These are phyloP conservation scores for Pelargonium myrrhifolium DNA, from an alignment of 441 rosid genomes.

Conservation along the genomic window DNA sequence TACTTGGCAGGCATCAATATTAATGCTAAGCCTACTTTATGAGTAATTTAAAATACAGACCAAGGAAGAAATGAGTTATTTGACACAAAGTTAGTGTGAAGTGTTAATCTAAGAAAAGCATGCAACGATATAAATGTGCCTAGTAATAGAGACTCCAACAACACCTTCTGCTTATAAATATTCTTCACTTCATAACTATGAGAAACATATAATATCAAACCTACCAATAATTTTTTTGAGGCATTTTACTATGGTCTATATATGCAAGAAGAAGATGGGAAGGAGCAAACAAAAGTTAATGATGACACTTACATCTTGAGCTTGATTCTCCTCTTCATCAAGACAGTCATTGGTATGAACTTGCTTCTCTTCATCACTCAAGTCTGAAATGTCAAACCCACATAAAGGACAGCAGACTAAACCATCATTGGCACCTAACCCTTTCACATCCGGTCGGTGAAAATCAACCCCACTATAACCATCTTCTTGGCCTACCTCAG, in stretches of 20 bases:
- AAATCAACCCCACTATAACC: conserved; percentile 10
- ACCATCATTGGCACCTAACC: conserved; percentile 1
- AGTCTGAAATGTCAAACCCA: conserved; percentile 52
- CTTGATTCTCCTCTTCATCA: conserved; percentile 38
- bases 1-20: not conserved
- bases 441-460: not conserved
- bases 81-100: too few species aligned
- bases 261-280: not conserved
- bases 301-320: conserved; percentile 37
- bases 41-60: not conserved
- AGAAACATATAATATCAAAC: not conserved
- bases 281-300: not conserved
- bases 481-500: conserved; percentile 30
- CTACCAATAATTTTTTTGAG: not conserved
- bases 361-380: conserved; percentile 54
- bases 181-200: not conserved
- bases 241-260: not conserved
- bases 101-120: not conserved
- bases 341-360: conserved; percentile 76
- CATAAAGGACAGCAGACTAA: conserved; percentile 69
- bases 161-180: too few species aligned
- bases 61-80: too few species aligned
- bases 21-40: not conserved
- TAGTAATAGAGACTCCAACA: too few species aligned
- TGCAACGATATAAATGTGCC: not conserved